Base-by-base conservation (phyloP, 768 basidiomycete genomes). In the Agaricus sinodeliciosus region DNA sequence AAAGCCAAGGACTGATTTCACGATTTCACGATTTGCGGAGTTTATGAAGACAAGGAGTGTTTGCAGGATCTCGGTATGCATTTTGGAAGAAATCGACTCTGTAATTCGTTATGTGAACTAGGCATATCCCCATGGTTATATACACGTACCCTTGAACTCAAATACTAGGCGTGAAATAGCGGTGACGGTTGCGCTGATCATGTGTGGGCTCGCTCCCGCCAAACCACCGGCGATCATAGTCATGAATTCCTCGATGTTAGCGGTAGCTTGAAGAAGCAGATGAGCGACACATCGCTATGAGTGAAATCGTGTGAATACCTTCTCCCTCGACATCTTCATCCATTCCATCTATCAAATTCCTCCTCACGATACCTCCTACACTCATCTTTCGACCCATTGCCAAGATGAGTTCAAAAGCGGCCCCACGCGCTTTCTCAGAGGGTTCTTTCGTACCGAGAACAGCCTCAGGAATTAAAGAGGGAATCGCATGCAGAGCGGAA, bases 111-210 rank as follows among this genome's bases (percentile, higher is more conserved):
- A 31, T 8, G 7, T 31, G 11, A 31, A 8, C 7, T 3, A 31
- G 8, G 7, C 7, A 31, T 31, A 31, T 8, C 3, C 11, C 31
- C 7, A 5, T 11, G 6, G 31, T 31, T 2, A 55, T 15, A 55
- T 27, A 11, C 42, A 65, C 71, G 37, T 48, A 93, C 94, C 85
- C 77, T 87, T 93, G 74, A 94, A 99, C 69, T 98, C 96, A 65
- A 97, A 99, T 15, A 97, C 76, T 11, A 98, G 75, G 19, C 96
- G 82, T 2, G 94, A 94, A 49, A 99, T 82, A 0, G 93, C 91
- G 5, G 94, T 97, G 48, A 98, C 84, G 1, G 92, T 91, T 1
- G 96, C 96, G 63, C 94, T 95, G 65, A 98, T 95, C 93, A 96
- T 98, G 64, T 99, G 96, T 0, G 95, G 94, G 9, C 83, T 90